Conservation (phyloP, 768 basidiomycete species). For the Suillus ampliporus region DNA sequence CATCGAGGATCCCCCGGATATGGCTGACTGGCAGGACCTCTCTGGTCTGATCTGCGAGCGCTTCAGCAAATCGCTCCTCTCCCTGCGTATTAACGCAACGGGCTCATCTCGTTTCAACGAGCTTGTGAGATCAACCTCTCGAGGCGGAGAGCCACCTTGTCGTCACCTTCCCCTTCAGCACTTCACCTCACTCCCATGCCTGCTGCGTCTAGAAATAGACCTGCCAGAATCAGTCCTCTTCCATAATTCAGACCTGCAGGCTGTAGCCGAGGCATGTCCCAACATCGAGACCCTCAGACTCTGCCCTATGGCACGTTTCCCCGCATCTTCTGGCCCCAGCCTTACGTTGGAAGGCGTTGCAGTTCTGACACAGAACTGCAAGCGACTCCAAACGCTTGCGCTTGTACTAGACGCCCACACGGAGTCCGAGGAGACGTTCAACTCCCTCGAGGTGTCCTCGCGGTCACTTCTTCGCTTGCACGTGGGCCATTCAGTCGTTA, state of each 20-base stretch:
- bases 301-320: slow-evolving; percentile 72
- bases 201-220: slow-evolving; percentile 74
- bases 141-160: slow-evolving; percentile 62
- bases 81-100: slow-evolving; percentile 65
- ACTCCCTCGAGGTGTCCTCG: slow-evolving; percentile 57
- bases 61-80: slow-evolving; percentile 63
- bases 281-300: slow-evolving; percentile 71
- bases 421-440: slow-evolving; percentile 51
- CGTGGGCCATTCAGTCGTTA: slow-evolving; percentile 76
- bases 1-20: slow-evolving; percentile 80
- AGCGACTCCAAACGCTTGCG: slow-evolving; percentile 65
- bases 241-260: slow-evolving; percentile 61
- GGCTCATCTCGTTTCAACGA: slow-evolving; percentile 82
- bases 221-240: slow-evolving; percentile 79
- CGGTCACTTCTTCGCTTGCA: slow-evolving; percentile 71
- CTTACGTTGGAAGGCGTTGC: slow-evolving; percentile 70
- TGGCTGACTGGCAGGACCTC: slow-evolving; percentile 77
- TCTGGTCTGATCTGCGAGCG: slow-evolving; percentile 65
- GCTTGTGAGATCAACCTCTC: slow-evolving; percentile 75
- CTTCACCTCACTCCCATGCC: slow-evolving; percentile 55
- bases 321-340: slow-evolving; percentile 54
- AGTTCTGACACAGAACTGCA: slow-evolving; percentile 61
- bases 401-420: slow-evolving; percentile 66
- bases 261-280: slow-evolving; percentile 65
- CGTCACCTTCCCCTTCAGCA: slow-evolving; percentile 66